These are phyloP conservation scores for Cladosporium phlei DNA, from an alignment of 2,329 filamentous ascomycete genomes.

Conservation along the genomic window DNA sequence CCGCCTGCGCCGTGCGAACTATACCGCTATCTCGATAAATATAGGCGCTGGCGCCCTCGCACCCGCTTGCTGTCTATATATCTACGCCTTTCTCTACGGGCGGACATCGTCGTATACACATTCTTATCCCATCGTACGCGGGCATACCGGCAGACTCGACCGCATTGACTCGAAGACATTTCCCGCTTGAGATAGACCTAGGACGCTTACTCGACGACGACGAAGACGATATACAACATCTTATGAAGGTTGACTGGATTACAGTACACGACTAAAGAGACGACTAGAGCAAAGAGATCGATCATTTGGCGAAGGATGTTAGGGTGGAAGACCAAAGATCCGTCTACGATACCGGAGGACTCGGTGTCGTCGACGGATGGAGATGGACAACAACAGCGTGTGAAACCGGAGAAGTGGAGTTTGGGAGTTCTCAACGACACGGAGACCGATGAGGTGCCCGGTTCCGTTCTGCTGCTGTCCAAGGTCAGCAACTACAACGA, in stretches of 20 bases:
- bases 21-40: not conserved
- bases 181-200: too few species aligned
- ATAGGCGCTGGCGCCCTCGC: conserved; percentile 10
- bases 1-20: conserved; percentile 1
- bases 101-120: not conserved
- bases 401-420: conserved; percentile 43
- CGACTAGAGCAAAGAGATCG: not conserved
- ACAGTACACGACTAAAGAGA: not conserved
- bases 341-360: not conserved
- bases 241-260: not conserved
- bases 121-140: conserved; percentile 1
- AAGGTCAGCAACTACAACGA: conserved; percentile 55
- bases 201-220: not conserved
- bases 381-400: not conserved
- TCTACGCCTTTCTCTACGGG: not conserved
- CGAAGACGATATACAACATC: not conserved
- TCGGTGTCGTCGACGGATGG: not conserved
- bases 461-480: conserved; percentile 58
- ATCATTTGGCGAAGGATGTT: not conserved
- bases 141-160: too few species aligned
- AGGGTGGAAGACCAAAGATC: not conserved
- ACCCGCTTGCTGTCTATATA: not conserved
- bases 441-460: conserved; percentile 78
- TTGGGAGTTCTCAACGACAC: conserved; percentile 81
- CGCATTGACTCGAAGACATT: too few species aligned